Evolutionary conservation across 2,329 filamentous ascomycete species (phyloP), one percentile per base, ranked within the genome.

Genomic region (Magnaporthiopsis rhizophila): DNA sequence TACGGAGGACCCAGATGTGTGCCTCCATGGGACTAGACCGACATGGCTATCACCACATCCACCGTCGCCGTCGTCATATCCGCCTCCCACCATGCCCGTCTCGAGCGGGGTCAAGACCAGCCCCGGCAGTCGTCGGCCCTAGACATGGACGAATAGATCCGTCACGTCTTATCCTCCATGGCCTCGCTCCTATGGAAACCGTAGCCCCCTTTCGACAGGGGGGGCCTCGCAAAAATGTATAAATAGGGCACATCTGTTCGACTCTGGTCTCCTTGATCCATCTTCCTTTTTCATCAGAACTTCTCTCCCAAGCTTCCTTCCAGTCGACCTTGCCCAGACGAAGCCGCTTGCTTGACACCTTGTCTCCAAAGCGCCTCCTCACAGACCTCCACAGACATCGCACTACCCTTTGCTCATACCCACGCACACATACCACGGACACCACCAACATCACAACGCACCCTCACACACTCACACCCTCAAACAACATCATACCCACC

Each of bases 201-300:
- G 69, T 69, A 69, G 71, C 68, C 68, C 72, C 68, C 73, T 70
- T 69, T 71, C 71, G 74, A 69, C 73, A 70, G 67, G 69, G 73
- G 72, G 72, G 70, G 72, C 71, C 69, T 69, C 66, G 66, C 36
- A n/a, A 72, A 73, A 80, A 83, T 80, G 78, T 88, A 88, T 88
- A 88, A 88, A 88, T 86, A 78, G 83, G 75, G 74, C 72, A 71
- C 73, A 76, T 75, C 76, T 82, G 76, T 76, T 81, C 79, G 69
- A 74, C 71, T 74, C 75, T 71, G 71, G 70, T 70, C 67, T 67
- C 65, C 73, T 73, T 78, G 74, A 74, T 83, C 78, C 77, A 81
- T 83, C 79, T 80, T 84, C 77, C 78, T 81, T 81, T 80, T 77
- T 75, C 75, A 68, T 68, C 69, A 18, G 45, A 63, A 70, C 68